These are phyloP conservation scores for Phyllosticta citrichinensis DNA, from an alignment of 2,329 filamentous ascomycete genomes.

Conservation along the genomic window DNA sequence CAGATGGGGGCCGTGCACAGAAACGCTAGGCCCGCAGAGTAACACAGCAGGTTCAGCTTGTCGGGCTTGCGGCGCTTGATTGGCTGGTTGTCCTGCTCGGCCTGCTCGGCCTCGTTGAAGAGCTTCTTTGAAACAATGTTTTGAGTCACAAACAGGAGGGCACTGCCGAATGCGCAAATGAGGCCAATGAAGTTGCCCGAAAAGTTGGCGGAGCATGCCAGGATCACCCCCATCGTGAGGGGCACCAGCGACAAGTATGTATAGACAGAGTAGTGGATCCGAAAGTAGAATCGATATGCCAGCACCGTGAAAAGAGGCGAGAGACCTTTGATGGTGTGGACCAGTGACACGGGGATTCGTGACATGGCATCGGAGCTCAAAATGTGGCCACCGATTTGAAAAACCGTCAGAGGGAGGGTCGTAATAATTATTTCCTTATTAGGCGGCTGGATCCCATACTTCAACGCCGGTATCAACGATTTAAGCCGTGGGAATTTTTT, in stretches of 20 bases:
- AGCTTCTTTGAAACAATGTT: constrained; percentile 98
- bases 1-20: constrained; percentile 81
- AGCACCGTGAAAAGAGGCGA: constrained; percentile 92
- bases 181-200: constrained; percentile 86
- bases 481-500: constrained; percentile 61
- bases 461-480: constrained; percentile 64
- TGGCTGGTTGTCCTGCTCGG: constrained; percentile 60
- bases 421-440: constrained; percentile 72
- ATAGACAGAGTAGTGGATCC: constrained; percentile 74
- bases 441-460: constrained; percentile 73
- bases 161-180: constrained; percentile 76
- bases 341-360: constrained; percentile 89
- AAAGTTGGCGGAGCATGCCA: constrained; percentile 89
- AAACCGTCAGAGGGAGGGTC: constrained; percentile 82
- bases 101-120: constrained; percentile 85
- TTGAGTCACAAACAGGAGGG: constrained; percentile 90
- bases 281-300: constrained; percentile 81
- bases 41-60: constrained; percentile 92
- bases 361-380: constrained; percentile 88
- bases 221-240: constrained; percentile 84
- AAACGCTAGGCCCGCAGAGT: constrained; percentile 91
- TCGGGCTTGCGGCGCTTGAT: constrained; percentile 69
- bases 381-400: constrained; percentile 89
- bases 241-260: constrained; percentile 73
- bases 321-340: constrained; percentile 96